Conservation (phyloP, 345 rosid genomes). For the Corchorus capsularis region DNA sequence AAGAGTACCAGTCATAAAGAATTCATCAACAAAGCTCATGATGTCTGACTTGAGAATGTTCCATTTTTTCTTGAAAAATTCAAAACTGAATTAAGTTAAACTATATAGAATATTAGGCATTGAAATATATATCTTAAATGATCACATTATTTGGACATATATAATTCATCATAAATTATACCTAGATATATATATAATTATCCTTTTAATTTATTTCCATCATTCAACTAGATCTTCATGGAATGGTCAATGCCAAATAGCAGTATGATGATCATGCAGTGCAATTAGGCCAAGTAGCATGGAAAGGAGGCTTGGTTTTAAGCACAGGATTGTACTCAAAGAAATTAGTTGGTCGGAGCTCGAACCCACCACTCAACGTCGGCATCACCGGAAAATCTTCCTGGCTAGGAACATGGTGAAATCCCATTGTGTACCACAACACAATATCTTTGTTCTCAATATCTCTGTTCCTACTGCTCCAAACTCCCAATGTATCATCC, state of each 20-base stretch:
- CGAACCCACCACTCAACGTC: constrained; percentile 43
- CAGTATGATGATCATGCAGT: background rate
- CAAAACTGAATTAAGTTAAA: no score
- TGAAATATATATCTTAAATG: no score
- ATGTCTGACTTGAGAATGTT: no score
- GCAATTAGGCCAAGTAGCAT: constrained; percentile 9
- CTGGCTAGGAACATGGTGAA: constrained; percentile 53
- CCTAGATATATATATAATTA: no score
- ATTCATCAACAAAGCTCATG: no score
- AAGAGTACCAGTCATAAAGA: background rate
- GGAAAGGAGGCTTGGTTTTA: constrained; percentile 32
- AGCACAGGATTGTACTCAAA: constrained; percentile 51
- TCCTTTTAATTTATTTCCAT: no score
- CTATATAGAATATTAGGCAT: no score
- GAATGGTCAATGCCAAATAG: no score
- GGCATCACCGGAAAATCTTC: constrained; percentile 65
- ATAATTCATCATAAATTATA: no score
- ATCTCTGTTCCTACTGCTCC: constrained; percentile 43
- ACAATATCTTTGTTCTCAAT: constrained; percentile 57
- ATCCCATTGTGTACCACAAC: constrained; percentile 47
- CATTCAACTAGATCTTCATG: no score
- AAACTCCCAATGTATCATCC: constrained; percentile 45
- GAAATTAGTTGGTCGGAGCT: constrained; percentile 53
- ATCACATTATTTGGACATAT: no score
- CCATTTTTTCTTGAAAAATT: no score